Evolutionary conservation across 108 stramenopile genomes (phyloP).

Genomic region (Bacterosira constricta): DNA sequence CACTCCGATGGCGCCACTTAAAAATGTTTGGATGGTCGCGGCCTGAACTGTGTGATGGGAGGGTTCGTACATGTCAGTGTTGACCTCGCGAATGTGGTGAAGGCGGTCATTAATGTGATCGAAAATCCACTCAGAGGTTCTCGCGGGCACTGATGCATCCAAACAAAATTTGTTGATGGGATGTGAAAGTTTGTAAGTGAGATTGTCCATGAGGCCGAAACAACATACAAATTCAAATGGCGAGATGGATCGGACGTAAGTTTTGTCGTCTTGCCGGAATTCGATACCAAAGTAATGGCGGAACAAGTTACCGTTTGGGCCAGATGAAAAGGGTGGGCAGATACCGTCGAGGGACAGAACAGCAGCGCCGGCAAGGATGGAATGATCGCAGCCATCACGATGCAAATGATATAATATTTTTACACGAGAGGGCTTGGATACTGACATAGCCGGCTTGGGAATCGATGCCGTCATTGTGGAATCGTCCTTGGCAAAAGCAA

Average conservation of each 20-base stretch:
- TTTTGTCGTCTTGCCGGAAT: neutral
- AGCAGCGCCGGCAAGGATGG: too few species aligned
- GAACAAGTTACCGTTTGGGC: neutral
- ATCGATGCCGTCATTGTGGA: too few species aligned
- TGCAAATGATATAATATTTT: too few species aligned
- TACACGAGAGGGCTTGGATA: too few species aligned
- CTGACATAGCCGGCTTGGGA: neutral
- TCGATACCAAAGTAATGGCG: slow-evolving; percentile 26
- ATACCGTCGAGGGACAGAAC: neutral
- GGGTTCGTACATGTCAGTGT: neutral
- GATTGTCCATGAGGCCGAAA: neutral
- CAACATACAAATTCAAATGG: slow-evolving; percentile 16
- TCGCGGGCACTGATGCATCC: neutral
- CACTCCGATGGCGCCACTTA: slow-evolving; percentile 9
- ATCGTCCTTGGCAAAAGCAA: neutral
- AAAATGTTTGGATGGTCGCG: neutral
- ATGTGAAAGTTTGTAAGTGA: neutral
- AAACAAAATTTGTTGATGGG: neutral
- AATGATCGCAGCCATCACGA: neutral
- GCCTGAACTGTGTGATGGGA: neutral
- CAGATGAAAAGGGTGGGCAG: neutral
- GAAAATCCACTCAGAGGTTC: neutral
- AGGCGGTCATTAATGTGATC: neutral
- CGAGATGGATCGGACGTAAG: slow-evolving; percentile 1
- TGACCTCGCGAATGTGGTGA: neutral